These are phyloP conservation scores for Artemisia tridentata DNA, from an alignment of 129 eudicot genomes.

Conservation along the genomic window DNA sequence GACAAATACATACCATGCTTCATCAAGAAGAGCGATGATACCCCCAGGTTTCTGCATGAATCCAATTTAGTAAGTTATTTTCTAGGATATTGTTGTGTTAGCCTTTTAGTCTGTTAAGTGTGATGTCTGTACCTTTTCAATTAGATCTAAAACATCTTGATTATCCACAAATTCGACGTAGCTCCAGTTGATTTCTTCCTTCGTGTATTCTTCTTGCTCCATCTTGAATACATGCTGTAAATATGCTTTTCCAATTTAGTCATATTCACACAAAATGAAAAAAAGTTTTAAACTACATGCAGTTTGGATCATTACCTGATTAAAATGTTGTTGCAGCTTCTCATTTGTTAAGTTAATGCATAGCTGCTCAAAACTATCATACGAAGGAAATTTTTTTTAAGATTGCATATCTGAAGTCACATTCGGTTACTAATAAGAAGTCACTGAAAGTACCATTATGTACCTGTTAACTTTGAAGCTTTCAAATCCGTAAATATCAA, in stretches of 20 bases:
- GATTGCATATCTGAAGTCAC: constrained; percentile 26
- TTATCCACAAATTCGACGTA: constrained; percentile 97
- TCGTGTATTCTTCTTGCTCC: constrained; percentile 99
- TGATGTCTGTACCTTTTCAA: constrained; percentile 69
- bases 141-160: constrained; percentile 95
- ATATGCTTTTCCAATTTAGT: constrained; percentile 12
- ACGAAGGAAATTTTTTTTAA: constrained; percentile 18
- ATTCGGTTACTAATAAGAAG: not conserved
- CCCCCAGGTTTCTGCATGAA: constrained; percentile 97
- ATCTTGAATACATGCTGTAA: constrained; percentile 95
- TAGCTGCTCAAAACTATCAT: constrained; percentile 88
- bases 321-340: constrained; percentile 98
- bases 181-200: constrained; percentile 98
- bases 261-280: constrained; percentile 6
- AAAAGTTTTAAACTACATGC: not conserved
- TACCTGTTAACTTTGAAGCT: constrained; percentile 99
- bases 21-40: constrained; percentile 97
- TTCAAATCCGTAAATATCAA: constrained; percentile 97
- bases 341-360: constrained; percentile 96
- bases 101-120: constrained; percentile 2
- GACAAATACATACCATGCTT: constrained; percentile 75
- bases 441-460: constrained; percentile 10
- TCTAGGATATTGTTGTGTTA: not conserved
- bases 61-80: constrained; percentile 13
- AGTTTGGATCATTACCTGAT: constrained; percentile 61